Base-by-base conservation (phyloP, 1,284 basidiomycete species). In the Athelia sp. region DNA sequence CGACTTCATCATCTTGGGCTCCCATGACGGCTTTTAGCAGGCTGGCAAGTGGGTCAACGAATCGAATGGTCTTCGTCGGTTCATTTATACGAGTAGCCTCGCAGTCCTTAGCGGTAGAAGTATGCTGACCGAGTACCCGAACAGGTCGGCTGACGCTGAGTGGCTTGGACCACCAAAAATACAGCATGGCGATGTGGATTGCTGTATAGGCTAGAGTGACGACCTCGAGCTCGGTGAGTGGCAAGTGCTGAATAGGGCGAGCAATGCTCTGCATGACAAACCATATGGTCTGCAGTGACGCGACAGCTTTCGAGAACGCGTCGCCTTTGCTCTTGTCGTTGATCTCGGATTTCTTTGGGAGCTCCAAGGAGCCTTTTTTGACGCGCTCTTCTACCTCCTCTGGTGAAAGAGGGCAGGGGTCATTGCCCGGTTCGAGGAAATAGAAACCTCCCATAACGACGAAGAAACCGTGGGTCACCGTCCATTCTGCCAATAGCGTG, bases 161-260 rank as follows among this genome's bases (percentile, higher is more conserved):
- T 13, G 52, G 52, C 43, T 53, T 53, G 35, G 43, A 44, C 52
- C 52, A 52, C 52, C 52, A 53, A 14, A 48, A 40, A 9, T 9
- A 6, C 26, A 52, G 51, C 15, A 38, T 48, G 3, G 31, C 32
- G 2, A 19, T 15, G 38, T 23, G 49, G 17, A 53, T 22, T 15
- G 23, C 17, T 24, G 46, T 40, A 24, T 43, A 52, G 11, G 40
- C 51, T 15, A 38, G 31, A 10, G 52, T 53, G 11, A 45, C 42
- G 17, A 52, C 21, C 46, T 53, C 52, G 23, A 51, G 45, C 43
- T 49, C 51, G 2, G 51, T 51, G 22, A 53, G 24, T 1, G 34
- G n/a, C 15, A 52, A 45, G 1, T 36, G 13, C 18, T 47, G 31
- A 4, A 34, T 29, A 15, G 6, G 13, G 21, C 52, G 52, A 2